Percentiles rank a stretch among this genome's conserved stretches.
These are phyloP conservation scores for Pythium apleroticum DNA, from an alignment of 352 stramenopile species.

Conservation along the genomic window DNA sequence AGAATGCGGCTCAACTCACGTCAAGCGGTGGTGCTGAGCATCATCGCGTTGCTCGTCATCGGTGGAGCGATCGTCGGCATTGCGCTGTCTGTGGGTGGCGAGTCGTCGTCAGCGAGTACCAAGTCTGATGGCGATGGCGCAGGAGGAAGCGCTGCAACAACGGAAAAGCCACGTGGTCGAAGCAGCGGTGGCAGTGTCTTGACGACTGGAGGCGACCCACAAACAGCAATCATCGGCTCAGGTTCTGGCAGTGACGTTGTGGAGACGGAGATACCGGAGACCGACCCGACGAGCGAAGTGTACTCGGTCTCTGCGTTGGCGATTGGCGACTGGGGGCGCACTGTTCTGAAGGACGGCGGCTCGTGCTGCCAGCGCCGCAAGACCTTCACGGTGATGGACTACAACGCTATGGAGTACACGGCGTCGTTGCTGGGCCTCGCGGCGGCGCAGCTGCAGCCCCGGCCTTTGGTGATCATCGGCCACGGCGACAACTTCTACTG, in stretches of 20 bases:
- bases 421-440: constrained; percentile 37
- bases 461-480: constrained; percentile 36
- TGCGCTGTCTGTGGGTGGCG: constrained; percentile 18
- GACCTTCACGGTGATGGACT: constrained; percentile 30
- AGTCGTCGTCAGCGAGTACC: not conserved
- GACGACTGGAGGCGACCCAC: not conserved
- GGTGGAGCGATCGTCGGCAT: constrained; percentile 23
- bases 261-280: constrained; percentile 25
- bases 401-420: constrained; percentile 44
- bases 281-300: constrained; percentile 29
- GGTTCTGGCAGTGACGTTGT: constrained; percentile 7
- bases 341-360: constrained; percentile 32
- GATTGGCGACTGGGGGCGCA: constrained; percentile 49
- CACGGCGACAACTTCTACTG: constrained; percentile 62
- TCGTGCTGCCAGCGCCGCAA: constrained; percentile 41
- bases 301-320: constrained; percentile 37
- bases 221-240: not conserved
- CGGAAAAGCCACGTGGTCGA: not conserved
- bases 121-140: constrained; percentile 5
- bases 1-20: constrained; percentile 16
- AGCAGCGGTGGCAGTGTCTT: not conserved
- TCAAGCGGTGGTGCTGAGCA: constrained; percentile 18
- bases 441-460: constrained; percentile 23
- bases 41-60: constrained; percentile 20
- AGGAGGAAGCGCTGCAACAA: too few species aligned